phyloP scores from a whole-genome alignment of 2,329 filamentous ascomycete species.

The Sclerotinia spermophila region DNA sequence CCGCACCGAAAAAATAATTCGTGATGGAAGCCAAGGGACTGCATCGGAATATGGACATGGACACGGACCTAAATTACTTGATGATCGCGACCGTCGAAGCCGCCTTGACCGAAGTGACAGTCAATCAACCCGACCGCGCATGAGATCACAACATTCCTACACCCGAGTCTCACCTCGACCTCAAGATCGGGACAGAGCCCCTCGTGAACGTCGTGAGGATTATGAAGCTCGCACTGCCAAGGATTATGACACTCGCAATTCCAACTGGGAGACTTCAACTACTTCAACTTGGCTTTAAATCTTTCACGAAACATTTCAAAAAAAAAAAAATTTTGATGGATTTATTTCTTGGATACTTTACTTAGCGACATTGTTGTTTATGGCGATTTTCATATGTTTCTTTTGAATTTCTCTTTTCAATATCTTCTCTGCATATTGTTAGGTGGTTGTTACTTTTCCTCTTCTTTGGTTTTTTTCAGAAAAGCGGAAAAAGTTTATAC shows the following conservation, averaged over 20 bases:
- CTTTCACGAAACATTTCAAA: background rate
- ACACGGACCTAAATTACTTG: constrained; percentile 23
- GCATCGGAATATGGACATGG: constrained; percentile 38
- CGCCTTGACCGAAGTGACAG: constrained; percentile 24
- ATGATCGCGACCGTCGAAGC: constrained; percentile 31
- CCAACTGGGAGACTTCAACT: background rate
- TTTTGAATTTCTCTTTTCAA: constrained; percentile 22
- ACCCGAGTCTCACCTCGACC: constrained; percentile 25
- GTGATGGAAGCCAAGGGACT: constrained; percentile 50
- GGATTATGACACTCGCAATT: background rate
- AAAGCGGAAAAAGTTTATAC: constrained; percentile 32
- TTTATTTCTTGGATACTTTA: constrained; percentile 20
- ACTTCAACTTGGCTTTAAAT: constrained; percentile 19
- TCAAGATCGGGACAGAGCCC: constrained; percentile 12
- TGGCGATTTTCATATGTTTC: constrained; percentile 23
- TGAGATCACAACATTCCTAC: constrained; percentile 30
- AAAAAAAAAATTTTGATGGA: too few species aligned
- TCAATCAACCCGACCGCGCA: constrained; percentile 21
- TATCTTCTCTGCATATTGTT: constrained; percentile 27
- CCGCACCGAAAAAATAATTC: constrained; percentile 38
- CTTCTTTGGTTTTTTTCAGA: constrained; percentile 27
- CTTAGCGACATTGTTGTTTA: constrained; percentile 27
- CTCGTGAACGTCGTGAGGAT: constrained; percentile 16
- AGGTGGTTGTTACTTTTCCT: constrained; percentile 27
- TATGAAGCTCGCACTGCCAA: constrained; percentile 10